Conservation (phyloP, 192 early-diverging fungal species). For the Mortierella hygrophila region DNA sequence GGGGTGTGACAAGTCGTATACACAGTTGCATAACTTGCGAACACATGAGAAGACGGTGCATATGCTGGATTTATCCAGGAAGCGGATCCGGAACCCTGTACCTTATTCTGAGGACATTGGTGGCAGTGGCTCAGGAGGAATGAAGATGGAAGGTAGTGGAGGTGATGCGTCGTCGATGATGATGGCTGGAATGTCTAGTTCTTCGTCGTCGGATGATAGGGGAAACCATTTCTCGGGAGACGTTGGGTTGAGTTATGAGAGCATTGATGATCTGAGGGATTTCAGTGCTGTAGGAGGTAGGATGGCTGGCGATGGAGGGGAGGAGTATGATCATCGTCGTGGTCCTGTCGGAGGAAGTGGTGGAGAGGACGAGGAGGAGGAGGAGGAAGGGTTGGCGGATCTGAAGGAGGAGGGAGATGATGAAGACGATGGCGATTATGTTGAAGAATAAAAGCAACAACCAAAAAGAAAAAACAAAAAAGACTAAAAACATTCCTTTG, state of each 20-base stretch:
- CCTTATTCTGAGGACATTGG: not conserved
- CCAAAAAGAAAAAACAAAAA: not conserved
- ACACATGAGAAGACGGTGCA: constrained; percentile 79
- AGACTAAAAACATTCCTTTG: not conserved
- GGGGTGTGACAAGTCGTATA: constrained; percentile 83
- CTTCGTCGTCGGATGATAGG: not conserved
- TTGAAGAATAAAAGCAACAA: not conserved
- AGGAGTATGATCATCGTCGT: not conserved
- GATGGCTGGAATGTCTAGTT: not conserved
- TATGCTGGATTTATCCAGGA: constrained; percentile 43
- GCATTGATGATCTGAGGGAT: not conserved
- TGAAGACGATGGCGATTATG: constrained; percentile 17
- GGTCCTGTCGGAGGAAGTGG: not conserved
- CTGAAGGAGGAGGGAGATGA: constrained; percentile 7
- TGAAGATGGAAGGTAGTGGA: not conserved
- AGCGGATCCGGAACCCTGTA: constrained; percentile 38
- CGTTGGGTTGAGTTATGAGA: constrained; percentile 16
- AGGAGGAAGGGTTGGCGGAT: constrained; percentile 2
- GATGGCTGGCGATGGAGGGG: constrained; percentile 1
- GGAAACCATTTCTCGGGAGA: constrained; percentile 1
- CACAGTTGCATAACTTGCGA: constrained; percentile 82
- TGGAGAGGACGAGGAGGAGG: constrained; percentile 12
- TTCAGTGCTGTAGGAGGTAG: not conserved
- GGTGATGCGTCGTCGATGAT: not conserved
- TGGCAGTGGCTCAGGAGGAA: not conserved